Evolutionary conservation across 768 basidiomycete species (phyloP).

Genomic region (Panaeolus papilionaceus): DNA sequence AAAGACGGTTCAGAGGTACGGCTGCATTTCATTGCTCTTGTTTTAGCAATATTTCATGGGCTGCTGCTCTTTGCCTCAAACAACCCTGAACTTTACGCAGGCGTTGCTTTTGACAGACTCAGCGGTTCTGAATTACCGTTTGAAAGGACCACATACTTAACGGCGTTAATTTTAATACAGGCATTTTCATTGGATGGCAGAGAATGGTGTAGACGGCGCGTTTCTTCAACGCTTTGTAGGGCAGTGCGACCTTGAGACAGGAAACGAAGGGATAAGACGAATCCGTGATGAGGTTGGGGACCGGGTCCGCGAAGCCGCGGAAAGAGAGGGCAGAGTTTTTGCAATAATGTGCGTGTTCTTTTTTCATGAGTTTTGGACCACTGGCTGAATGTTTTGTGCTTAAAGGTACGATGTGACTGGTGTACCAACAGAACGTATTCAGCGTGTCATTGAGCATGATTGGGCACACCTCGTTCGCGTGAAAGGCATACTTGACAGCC

Average conservation of each 20-base stretch:
- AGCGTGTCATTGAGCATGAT: conserved; percentile 69
- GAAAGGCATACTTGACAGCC: conserved; percentile 69
- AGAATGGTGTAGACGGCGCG: conserved; percentile 79
- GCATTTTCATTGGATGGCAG: conserved; percentile 87
- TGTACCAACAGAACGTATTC: conserved; percentile 74
- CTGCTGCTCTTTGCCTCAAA: too few species aligned
- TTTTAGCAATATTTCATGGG: neutral
- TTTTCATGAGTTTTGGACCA: conserved; percentile 13
- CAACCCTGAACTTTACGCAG: too few species aligned
- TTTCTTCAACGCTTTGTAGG: conserved; percentile 82
- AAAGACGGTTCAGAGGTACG: conserved; percentile 68
- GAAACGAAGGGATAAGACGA: conserved; percentile 61
- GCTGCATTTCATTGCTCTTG: neutral
- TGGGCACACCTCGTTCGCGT: conserved; percentile 74
- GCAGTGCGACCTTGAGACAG: conserved; percentile 63
- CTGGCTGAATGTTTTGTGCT: conserved; percentile 11
- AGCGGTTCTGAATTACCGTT: conserved; percentile 3
- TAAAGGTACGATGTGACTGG: conserved; percentile 85
- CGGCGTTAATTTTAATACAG: conserved; percentile 32
- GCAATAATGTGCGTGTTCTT: conserved; percentile 73
- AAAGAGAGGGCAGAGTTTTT: conserved; percentile 80
- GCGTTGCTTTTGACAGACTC: too few species aligned
- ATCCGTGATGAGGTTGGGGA: conserved; percentile 79
- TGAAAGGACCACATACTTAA: neutral
- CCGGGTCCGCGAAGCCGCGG: conserved; percentile 76